Evolutionary conservation across 2,329 filamentous ascomycete genomes (phyloP), one percentile per base, ranked within the genome.

Genomic region (Elsinoe necatrix): DNA sequence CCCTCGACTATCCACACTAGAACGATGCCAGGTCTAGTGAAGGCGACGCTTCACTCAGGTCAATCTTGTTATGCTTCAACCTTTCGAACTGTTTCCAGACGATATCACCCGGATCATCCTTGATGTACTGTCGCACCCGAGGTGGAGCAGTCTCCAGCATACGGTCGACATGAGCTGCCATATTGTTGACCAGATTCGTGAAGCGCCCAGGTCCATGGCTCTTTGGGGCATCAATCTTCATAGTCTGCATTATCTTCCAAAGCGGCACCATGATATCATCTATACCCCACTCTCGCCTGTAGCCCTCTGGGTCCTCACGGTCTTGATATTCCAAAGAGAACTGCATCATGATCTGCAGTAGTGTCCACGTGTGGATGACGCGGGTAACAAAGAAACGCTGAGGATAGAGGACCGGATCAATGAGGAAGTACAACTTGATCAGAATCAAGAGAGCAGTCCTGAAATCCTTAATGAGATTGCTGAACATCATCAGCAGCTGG

Each of bases 381-480:
- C 80, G 74, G 6, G 82, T 70, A 0, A 81, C 80, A 63, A 84
- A 80, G 54, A 69, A 69, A 0, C 67, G 61, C 35, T 74, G 66
- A 6, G 73, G 71, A 58, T 78, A 80, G 2, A 82, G 66, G 1
- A 73, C 63, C 0, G 80, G 79, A 43, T 82, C 74, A 57, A 81
- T 70, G 27, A 72, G 65, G 51, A 76, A 70, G 61, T 80, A 77
- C 1, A 76, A 72, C 57, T 79, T 76, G 2, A 78, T 69, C 4
- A 74, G 74, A 3, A 79, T 80, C 4, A 67, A 62, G n/a, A 71
- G 67, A 58, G 73, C 79, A 5, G 74, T 37, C 18, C 48, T 12
- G n/a, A 20, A 52, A 14, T 52, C 65, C 9, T 70, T 68, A 0
- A 64, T 64, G 0, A 71, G 65, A 12, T 83, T 69, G 2, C 79